Base-by-base conservation (phyloP, 2,329 filamentous ascomycete species). In the Ophiosphaerella narmari region DNA sequence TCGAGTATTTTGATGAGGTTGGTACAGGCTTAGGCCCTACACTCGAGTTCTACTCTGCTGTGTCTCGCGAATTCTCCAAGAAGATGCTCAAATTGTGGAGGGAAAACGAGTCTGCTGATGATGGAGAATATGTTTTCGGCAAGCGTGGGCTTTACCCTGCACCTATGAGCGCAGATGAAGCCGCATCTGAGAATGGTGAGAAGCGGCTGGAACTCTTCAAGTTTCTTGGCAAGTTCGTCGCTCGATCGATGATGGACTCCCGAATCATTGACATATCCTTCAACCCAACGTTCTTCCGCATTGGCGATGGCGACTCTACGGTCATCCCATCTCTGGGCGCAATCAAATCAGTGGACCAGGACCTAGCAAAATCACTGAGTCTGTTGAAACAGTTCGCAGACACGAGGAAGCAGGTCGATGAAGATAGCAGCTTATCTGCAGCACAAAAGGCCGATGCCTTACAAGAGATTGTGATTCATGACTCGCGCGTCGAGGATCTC, bases 1-100 rank as follows among this genome's bases (percentile, higher is more conserved):
- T 99, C 2, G 95, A 99, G 67, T 99, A 99, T 68, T 99, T 99
- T 62, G 94, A 97, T 66, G 94, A 99, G 75, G 94, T 99, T 18
- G 94, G 94, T 48, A 99, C 95, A 21, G 94, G 94, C 39, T 81
- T 99, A 39, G 94, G 94, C 0, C 94, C 94, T 4, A 99, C 94
- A 0, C 82, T 99, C 12, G 94, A 99, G 70, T 99, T 99, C 72
- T 99, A 99, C 75, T 96, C 94, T 0, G 96, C 90, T 0, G 93
- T 97, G 1, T 99, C 94, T 0, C 94, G 90, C 63, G 94, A 99
- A 71, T 97, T 97, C 67, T 93, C 90, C 1, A 96, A 94, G 80
- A 97, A 93, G 81, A 97, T 95, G 74, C 84, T 97, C 45, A 96
- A 92, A 77, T 84, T 99, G 5, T 99, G 95, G 95, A 86, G 94